phyloP scores from a whole-genome alignment of 148 eudicot species.

The Dianthus caryophyllus region DNA sequence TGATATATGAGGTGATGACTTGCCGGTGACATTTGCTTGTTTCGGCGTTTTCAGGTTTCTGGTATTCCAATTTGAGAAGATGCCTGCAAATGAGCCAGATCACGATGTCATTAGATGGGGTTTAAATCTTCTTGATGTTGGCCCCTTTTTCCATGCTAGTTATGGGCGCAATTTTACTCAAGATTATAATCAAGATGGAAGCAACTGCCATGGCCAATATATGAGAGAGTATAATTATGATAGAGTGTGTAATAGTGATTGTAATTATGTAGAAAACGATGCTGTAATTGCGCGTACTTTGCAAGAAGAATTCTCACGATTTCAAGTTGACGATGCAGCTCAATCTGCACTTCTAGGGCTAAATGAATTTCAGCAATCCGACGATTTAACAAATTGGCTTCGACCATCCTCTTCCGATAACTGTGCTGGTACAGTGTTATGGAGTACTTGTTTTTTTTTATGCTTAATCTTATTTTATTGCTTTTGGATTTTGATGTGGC shows the following conservation, averaged over 20 bases:
- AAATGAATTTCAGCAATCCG: constrained; percentile 36
- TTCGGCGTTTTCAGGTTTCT: constrained; percentile 18
- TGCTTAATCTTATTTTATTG: constrained; percentile 7
- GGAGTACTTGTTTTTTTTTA: constrained; percentile 13
- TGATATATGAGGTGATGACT: background rate
- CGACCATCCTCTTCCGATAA: constrained; percentile 36
- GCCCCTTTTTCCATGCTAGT: constrained; percentile 43
- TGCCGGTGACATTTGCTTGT: background rate
- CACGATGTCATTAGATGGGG: constrained; percentile 68
- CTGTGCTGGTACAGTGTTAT: constrained; percentile 67
- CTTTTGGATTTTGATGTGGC: constrained; percentile 18
- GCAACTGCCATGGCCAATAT: constrained; percentile 42
- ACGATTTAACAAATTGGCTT: constrained; percentile 45
- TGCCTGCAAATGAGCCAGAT: constrained; percentile 57
- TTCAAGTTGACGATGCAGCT: constrained; percentile 47
- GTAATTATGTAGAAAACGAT: constrained; percentile 45
- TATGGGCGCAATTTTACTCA: constrained; percentile 52
- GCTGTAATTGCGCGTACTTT: constrained; percentile 51
- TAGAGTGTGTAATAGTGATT: constrained; percentile 27
- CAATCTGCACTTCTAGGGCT: constrained; percentile 45
- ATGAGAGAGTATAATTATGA: constrained; percentile 38
- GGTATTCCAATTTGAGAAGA: constrained; percentile 15
- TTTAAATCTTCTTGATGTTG: constrained; percentile 55
- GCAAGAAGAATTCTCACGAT: constrained; percentile 61
- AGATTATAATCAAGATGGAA: constrained; percentile 54